phyloP scores from a whole-genome alignment of 176 grass and related monocot species.

The Rhynchospora pubera region DNA sequence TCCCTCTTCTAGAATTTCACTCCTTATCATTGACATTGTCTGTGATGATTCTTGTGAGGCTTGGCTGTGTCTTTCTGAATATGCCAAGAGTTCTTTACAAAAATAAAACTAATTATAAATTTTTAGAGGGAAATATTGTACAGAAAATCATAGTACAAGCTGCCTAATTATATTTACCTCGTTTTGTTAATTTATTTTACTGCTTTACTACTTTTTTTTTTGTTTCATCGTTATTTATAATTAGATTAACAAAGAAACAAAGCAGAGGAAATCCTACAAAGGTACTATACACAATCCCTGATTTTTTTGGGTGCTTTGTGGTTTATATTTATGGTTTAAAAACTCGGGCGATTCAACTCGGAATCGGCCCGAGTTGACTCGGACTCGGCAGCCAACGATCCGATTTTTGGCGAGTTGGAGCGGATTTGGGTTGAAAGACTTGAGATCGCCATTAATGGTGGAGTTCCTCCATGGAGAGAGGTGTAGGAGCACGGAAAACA shows the following conservation, averaged over 20 bases:
- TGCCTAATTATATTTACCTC: background rate
- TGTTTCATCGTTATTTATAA: background rate
- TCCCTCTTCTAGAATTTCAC: slow-evolving; percentile 24
- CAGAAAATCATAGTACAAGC: background rate
- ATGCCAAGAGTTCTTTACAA: background rate
- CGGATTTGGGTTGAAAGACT: too few species aligned
- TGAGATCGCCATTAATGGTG: too few species aligned
- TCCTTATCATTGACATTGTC: slow-evolving; percentile 18
- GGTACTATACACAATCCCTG: background rate
- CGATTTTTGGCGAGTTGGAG: too few species aligned
- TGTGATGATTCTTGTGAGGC: slow-evolving; percentile 28
- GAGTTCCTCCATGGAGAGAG: too few species aligned
- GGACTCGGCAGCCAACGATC: too few species aligned
- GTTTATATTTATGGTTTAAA: too few species aligned
- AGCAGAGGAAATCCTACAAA: background rate
- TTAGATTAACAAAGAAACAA: background rate
- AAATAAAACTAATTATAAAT: background rate
- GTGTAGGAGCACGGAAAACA: too few species aligned
- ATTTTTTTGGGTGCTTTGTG: background rate
- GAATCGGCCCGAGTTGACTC: too few species aligned
- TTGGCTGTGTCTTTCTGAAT: background rate
- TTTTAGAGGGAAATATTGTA: background rate
- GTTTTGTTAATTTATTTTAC: background rate
- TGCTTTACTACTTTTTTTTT: background rate
- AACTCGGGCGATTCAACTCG: too few species aligned